Evolutionary conservation across 1,284 basidiomycete genomes (phyloP).

Genomic region (Papiliotrema terrestris): DNA sequence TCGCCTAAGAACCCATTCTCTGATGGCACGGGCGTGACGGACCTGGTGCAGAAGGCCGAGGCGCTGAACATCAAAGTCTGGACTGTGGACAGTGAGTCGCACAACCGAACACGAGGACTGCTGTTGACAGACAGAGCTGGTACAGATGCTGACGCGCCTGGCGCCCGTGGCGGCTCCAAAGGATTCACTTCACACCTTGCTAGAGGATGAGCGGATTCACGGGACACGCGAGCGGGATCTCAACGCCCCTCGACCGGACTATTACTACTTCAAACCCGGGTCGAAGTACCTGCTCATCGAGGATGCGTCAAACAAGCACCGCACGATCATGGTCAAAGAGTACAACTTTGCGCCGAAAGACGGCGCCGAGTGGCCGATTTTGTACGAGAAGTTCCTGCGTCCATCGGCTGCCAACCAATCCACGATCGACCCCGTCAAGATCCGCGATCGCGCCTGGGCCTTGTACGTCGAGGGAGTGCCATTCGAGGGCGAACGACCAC

Average conservation of each 20-base stretch:
- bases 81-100: conserved; percentile 67
- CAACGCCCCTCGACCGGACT: conserved; percentile 79
- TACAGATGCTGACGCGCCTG: conserved; percentile 36
- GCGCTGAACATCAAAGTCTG: conserved; percentile 85
- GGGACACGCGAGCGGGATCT: conserved; percentile 89
- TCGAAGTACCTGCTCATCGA: conserved; percentile 84
- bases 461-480: conserved; percentile 39
- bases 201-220: conserved; percentile 81
- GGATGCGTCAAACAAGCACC: conserved; percentile 72
- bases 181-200: conserved; percentile 56
- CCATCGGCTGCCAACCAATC: conserved; percentile 27
- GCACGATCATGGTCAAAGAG: conserved; percentile 56
- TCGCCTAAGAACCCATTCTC: conserved; percentile 39
- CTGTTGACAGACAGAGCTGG: conserved; percentile 26
- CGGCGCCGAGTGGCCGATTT: conserved; percentile 53
- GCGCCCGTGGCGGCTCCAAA: conserved; percentile 50
- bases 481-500: conserved; percentile 35
- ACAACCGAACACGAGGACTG: conserved; percentile 1
- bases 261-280: conserved; percentile 77
- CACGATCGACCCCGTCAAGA: conserved; percentile 26
- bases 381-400: conserved; percentile 50
- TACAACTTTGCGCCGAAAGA: conserved; percentile 48
- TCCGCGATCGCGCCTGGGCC: conserved; percentile 39
- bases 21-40: conserved; percentile 51
- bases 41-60: conserved; percentile 70